phyloP scores from a whole-genome alignment of 2,329 filamentous ascomycete species.

The Monilinia polystroma region DNA sequence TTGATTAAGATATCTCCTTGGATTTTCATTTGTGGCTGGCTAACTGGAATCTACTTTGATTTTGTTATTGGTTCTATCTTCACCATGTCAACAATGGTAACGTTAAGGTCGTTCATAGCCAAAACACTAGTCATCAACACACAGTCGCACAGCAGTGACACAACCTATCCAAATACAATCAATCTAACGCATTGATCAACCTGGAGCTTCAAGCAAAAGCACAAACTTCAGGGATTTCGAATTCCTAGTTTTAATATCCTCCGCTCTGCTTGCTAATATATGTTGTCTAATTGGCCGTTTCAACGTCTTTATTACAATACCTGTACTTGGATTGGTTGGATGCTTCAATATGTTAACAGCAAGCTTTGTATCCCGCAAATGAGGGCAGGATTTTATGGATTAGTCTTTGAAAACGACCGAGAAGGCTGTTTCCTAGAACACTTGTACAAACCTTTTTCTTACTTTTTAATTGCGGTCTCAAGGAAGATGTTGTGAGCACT shows the following conservation, averaged over 20 bases:
- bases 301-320: conserved; percentile 8
- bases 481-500: neutral
- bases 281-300: neutral
- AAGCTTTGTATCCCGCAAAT: neutral
- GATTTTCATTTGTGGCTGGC: no score
- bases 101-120: no score
- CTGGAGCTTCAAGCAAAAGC: neutral
- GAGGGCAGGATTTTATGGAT: neutral
- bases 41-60: no score
- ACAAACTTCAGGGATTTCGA: neutral
- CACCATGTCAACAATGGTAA: no score
- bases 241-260: neutral
- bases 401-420: no score
- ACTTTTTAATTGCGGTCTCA: neutral
- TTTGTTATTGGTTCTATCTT: no score
- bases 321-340: neutral
- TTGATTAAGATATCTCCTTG: no score
- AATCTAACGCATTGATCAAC: conserved; percentile 4
- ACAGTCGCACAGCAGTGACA: neutral
- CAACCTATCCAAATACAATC: neutral
- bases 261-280: conserved; percentile 11
- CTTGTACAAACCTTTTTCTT: neutral
- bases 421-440: conserved; percentile 6
- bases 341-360: neutral
- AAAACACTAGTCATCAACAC: no score